Evolutionary conservation across 2,329 filamentous ascomycete species (phyloP).

Genomic region (Fusarium pseudoanthophilum): DNA sequence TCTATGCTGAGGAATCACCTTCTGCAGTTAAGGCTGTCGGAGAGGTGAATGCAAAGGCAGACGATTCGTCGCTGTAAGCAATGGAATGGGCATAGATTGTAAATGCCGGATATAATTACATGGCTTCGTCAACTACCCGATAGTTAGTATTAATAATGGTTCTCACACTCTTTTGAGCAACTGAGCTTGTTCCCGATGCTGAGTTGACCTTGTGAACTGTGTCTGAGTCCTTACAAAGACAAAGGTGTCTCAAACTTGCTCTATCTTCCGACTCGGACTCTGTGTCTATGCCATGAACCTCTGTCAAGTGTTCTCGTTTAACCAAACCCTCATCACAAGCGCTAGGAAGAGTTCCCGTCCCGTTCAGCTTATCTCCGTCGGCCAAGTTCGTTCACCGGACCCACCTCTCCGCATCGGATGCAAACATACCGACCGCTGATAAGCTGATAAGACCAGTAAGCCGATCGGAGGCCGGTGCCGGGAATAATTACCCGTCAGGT

Average conservation of each 20-base stretch:
- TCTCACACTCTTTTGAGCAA: not conserved
- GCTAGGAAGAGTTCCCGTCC: not conserved
- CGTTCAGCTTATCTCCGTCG: not conserved
- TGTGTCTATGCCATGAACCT: not conserved
- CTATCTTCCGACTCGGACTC: accelerated
- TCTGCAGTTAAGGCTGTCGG: not conserved
- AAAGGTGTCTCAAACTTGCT: too few relatives aligned
- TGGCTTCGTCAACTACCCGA: not conserved
- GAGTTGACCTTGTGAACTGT: not conserved
- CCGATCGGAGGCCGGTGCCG: not conserved
- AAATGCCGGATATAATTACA: accelerated
- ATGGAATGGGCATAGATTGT: not conserved
- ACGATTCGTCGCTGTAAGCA: not conserved
- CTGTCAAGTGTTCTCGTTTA: accelerated
- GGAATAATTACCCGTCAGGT: not conserved
- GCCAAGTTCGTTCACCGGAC: not conserved
- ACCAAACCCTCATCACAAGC: not conserved
- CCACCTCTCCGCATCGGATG: not conserved
- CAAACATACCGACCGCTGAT: not conserved
- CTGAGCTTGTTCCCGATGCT: not conserved
- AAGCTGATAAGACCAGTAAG: not conserved
- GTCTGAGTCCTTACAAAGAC: not conserved
- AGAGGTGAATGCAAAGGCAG: not conserved
- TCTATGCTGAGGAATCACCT: not conserved
- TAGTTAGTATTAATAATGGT: not conserved